Percentiles rank a stretch among this genome's conserved stretches.
These are phyloP conservation scores for Lipomyces mesembrius DNA, from an alignment of 805 yeast species.

Conservation along the genomic window DNA sequence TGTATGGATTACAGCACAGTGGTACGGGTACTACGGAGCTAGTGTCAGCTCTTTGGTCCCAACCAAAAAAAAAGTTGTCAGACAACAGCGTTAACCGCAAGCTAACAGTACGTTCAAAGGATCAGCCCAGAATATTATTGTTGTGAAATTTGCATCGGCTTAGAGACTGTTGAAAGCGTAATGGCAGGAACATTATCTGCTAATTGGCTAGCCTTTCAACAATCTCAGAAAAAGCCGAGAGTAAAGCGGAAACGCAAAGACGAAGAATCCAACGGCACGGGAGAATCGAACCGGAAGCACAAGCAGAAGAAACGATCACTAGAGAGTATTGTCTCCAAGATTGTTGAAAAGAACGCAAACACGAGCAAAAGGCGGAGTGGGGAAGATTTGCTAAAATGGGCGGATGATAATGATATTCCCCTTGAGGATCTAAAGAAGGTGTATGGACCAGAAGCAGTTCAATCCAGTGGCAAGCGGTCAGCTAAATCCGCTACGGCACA, in stretches of 20 bases:
- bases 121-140: neutral
- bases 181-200: conserved; percentile 27
- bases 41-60: neutral
- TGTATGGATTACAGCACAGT: neutral
- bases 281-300: neutral
- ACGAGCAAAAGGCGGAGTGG: conserved; percentile 2
- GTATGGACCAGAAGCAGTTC: conserved; percentile 33
- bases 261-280: conserved; percentile 1
- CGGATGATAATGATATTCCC: conserved; percentile 43
- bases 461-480: neutral
- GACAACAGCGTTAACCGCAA: neutral
- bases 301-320: neutral
- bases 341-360: conserved; percentile 3
- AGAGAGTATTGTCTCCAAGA: neutral
- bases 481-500: conserved; percentile 26
- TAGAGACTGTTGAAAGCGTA: neutral
- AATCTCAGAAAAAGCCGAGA: conserved; percentile 5
- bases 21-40: neutral
- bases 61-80: neutral
- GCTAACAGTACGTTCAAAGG: neutral
- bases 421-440: conserved; percentile 39
- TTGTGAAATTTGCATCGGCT: neutral
- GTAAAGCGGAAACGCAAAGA: conserved; percentile 11
- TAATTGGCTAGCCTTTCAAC: conserved; percentile 31
- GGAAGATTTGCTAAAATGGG: conserved; percentile 39